These are phyloP conservation scores for Amaranthus cruentus DNA, from an alignment of 148 eudicot species.

Conservation along the genomic window DNA sequence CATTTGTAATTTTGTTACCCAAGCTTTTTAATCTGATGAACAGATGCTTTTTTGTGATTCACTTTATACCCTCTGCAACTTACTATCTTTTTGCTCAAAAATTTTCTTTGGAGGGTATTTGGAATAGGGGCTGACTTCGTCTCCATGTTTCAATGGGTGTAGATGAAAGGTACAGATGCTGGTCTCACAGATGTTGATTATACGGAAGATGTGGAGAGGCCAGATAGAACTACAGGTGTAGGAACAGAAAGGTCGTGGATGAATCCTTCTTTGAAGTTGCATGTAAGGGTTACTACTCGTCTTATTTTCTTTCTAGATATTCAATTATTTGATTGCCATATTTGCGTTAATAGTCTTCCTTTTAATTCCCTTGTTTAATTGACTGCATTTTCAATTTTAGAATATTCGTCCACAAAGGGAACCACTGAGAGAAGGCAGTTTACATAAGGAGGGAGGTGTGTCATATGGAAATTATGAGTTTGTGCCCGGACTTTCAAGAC, in stretches of 20 bases:
- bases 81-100: neutral
- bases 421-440: slow-evolving; percentile 32
- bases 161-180: slow-evolving; percentile 49
- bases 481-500: slow-evolving; percentile 47
- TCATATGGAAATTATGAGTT: slow-evolving; percentile 50
- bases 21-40: neutral
- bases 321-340: neutral
- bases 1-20: neutral
- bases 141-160: slow-evolving; percentile 19
- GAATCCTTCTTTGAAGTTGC: slow-evolving; percentile 47
- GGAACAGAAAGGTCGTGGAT: slow-evolving; percentile 42
- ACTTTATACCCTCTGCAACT: neutral
- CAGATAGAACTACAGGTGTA: slow-evolving; percentile 32
- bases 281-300: slow-evolving; percentile 21
- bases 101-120: neutral
- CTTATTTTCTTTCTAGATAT: neutral
- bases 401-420: slow-evolving; percentile 42
- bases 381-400: slow-evolving; percentile 29
- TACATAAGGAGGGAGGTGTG: slow-evolving; percentile 40
- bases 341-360: neutral
- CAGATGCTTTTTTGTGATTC: neutral
- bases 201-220: slow-evolving; percentile 40
- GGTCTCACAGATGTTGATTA: slow-evolving; percentile 30
- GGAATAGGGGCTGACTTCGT: neutral
- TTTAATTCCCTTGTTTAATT: neutral